Percentiles rank a stretch among this genome's conserved stretches.
phyloP scores from a whole-genome alignment of 2,329 filamentous ascomycete species.

The Diaporthe destruens region DNA sequence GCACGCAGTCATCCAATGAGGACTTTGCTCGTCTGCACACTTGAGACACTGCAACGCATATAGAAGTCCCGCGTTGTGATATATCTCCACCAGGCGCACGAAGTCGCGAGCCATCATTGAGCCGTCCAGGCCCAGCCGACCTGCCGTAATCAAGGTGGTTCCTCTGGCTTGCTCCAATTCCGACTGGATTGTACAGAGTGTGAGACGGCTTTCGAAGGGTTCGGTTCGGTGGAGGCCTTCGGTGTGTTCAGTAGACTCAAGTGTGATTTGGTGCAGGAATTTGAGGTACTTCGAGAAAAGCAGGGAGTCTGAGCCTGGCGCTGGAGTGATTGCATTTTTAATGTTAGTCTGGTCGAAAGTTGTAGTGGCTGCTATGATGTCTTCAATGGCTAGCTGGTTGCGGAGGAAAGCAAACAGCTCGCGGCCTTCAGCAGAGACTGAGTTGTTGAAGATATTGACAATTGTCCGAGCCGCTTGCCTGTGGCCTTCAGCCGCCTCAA shows the following conservation, averaged over 20 bases:
- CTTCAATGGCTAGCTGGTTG: slow-evolving; percentile 3
- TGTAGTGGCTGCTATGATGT: slow-evolving; percentile 1
- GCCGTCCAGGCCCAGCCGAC: not conserved
- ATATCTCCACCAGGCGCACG: slow-evolving; percentile 1
- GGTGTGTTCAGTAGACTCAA: not conserved
- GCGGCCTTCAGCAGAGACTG: not conserved
- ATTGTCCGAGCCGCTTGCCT: slow-evolving; percentile 10
- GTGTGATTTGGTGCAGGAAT: slow-evolving; percentile 7
- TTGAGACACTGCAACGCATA: not conserved
- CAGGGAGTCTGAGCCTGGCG: not conserved
- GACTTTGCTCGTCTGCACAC: not conserved
- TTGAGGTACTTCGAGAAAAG: slow-evolving; percentile 14
- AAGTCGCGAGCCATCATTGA: not conserved
- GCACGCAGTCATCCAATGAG: not conserved
- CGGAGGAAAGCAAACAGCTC: slow-evolving; percentile 6
- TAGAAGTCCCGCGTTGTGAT: slow-evolving; percentile 4
- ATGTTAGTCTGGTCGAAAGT: not conserved
- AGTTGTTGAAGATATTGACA: slow-evolving; percentile 1
- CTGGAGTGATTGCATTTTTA: slow-evolving; percentile 5
- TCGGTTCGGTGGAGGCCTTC: not conserved
- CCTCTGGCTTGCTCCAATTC: slow-evolving; percentile 15
- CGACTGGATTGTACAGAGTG: not conserved
- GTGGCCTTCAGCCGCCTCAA: not conserved
- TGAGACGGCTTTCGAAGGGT: not conserved
- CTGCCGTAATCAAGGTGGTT: slow-evolving; percentile 14